Base-by-base conservation (phyloP, 352 stramenopile species). In the Globisporangium paddicum region DNA sequence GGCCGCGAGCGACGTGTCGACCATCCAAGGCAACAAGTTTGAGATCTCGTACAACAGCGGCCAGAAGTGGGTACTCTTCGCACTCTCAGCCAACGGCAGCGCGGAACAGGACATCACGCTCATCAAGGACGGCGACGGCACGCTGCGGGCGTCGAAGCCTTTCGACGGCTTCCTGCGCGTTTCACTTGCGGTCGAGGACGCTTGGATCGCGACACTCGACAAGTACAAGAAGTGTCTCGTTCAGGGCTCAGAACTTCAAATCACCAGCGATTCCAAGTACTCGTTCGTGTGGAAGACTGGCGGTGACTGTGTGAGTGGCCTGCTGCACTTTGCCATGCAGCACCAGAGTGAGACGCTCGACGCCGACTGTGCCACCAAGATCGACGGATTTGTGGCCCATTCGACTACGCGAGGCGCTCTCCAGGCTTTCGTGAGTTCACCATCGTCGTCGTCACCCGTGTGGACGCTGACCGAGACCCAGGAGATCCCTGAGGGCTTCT, bases 51-150 rank as follows among this genome's bases (percentile, higher is more conserved):
- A 77, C 60, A 84, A 76, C 50, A 82, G 63, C 49, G 75, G 75
- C 9, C 67, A 82, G 51, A 81, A 75, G 52, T 89, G 79, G 79
- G 67, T 86, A 0, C 41, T 89, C 10, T 87, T 86, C 59, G 48
- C 75, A 40, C 67, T 86, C 6, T 72, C 68, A 18, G 67, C 58
- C 14, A 74, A 87, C 44, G 73, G 67, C 18, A 37, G 46, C 3
- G 67, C 42, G 25, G 70, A 80, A 6, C 75, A 82, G 50, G 48
- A 71, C 9, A 72, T 82, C 40, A 84, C 66, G 45, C 52, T 82
- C 19, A 62, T 28, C 16, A 58, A 72, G 28, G 74, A 84, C 23
- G 72, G 67, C 23, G 40, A 26, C 18, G 67, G 61, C 0, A 67
- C 62, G 18, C 63, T 86, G 40, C 75, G 71, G 40, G 73, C 63